Evolutionary conservation across 2,329 filamentous ascomycete species (phyloP), one percentile per base, ranked within the genome.

Genomic region (Penicillium sp.): DNA sequence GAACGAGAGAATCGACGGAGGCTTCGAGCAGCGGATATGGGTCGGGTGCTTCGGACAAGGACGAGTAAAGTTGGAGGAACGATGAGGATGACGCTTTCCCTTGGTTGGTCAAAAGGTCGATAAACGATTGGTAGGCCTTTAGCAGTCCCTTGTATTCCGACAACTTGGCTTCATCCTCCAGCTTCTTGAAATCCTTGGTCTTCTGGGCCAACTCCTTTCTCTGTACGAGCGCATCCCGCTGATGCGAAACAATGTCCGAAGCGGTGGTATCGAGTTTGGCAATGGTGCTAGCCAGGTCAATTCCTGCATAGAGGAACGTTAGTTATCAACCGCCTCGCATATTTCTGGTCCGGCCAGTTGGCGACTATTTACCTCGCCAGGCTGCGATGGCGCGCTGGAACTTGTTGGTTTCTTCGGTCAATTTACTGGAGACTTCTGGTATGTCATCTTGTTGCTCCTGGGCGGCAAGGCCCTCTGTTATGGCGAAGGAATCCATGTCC

Each of bases 181-280:
- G 85, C 77, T 97, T 98, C 64, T 93, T 86, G 71, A 98, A 99
- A 72, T 98, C 94, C 74, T 99, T 99, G 0, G 95, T 99, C 84
- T 97, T 98, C 75, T 97, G 93, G n/a, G 96, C 95, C 22, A 99
- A 83, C 64, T 99, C 96, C 76, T 99, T 99, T 57, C 95, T 87
- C 76, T 99, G 94, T 0, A 97, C 89, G 4, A 97, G 90, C n/a
- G 94, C 92, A 78, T 98, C 95, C 71, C 93, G 88, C 75, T 99
- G 96, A 75, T 96, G 93, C 53, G 91, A 83, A 56, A 98, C 92
- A 65, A 99, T 92, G 72, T 98, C 95, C 12, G 93, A 94, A n/a
- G 95, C 95, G 3, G 93, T 94, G 62, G 89, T 90, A 79, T 99
- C 95, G 65, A 99, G 89, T 68, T 86, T 91, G 35, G 92, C 90